Base-by-base conservation (phyloP, 352 stramenopile genomes). In the Phytophthora kernoviae region DNA sequence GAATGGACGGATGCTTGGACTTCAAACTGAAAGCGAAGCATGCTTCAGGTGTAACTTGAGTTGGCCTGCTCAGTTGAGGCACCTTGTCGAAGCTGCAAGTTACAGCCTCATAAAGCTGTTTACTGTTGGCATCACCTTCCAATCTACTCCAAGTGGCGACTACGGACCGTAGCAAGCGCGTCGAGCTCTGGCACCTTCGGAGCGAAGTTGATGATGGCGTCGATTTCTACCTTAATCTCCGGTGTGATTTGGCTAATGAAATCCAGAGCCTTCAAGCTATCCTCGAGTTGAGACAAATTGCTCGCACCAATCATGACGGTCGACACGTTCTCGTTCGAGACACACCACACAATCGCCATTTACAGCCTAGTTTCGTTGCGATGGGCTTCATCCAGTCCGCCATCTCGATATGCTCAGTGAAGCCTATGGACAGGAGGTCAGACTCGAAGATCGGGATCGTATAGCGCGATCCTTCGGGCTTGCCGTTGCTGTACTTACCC, bases 251-350 rank as follows among this genome's bases (percentile, higher is more conserved):
- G 78, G 18, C 48, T 18, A 20, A 68, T 44, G 22, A 88, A 67
- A 20, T 54, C 45, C 30, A 83, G 47, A 18, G 77, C 62, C 46
- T 71, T 58, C 17, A 88, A 51, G 63, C 82, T 89, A 41, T 83
- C 75, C 21, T 88, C 62, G 9, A 88, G 55, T 48, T 87, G 79
- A 5, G 57, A 26, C 11, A 68, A 42, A 8, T 60, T 78, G 26
- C 34, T 77, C 11, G 77, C 76, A n/a, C 79, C 79, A 27, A 80
- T 49, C 4, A 88, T 58, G 20, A 87, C 74, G 10, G 63, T 82
- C 24, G 65, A 77, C 10, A 86, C 76, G 36, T 86, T 78, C 3
- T 43, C 41, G 54, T 85, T 86, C n/a, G 70, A 67, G n/a, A 62
- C 48, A 26, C 63, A 74, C 78, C 77, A 88, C 21, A 73, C 77